These are phyloP conservation scores for Chytriomyces sp. DNA, from an alignment of 192 early-diverging fungal genomes.

Conservation along the genomic window DNA sequence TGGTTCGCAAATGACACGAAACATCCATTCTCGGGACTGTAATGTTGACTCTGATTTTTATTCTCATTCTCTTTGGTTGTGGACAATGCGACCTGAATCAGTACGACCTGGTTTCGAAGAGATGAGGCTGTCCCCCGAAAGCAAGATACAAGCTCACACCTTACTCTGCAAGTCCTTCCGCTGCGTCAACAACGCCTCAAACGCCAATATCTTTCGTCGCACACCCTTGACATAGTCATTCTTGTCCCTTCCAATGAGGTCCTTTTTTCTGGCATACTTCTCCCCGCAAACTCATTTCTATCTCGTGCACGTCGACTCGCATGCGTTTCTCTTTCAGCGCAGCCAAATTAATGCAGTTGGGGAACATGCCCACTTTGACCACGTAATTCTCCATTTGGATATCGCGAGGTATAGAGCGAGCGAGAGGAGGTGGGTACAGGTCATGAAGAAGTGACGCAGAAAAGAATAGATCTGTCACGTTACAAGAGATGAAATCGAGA, in stretches of 20 bases:
- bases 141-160: conserved; percentile 21
- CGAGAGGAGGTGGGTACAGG: conserved; percentile 52
- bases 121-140: conserved; percentile 10
- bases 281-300: conserved; percentile 42
- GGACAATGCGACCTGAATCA: conserved; percentile 92
- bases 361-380: conserved; percentile 56
- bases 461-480: conserved; percentile 60
- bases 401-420: conserved; percentile 53
- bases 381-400: conserved; percentile 52
- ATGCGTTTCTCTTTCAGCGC: conserved; percentile 60
- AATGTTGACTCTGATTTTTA: conserved; percentile 81
- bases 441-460: conserved; percentile 61
- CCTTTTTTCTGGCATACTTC: conserved; percentile 47
- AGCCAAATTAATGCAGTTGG: conserved; percentile 58
- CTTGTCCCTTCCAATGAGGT: conserved; percentile 61
- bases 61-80: conserved; percentile 89
- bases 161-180: conserved; percentile 57
- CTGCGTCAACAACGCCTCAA: conserved; percentile 50
- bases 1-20: conserved; percentile 63
- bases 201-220: conserved; percentile 56
- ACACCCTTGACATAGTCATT: conserved; percentile 64
- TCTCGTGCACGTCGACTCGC: conserved; percentile 43
- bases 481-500: too few relatives aligned
- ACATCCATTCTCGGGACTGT: conserved; percentile 85
- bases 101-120: conserved; percentile 61